Percentiles rank a stretch among this genome's conserved stretches.
These are phyloP conservation scores for Aegilops tauschii DNA, from an alignment of 176 grass and related monocot genomes.

Conservation along the genomic window DNA sequence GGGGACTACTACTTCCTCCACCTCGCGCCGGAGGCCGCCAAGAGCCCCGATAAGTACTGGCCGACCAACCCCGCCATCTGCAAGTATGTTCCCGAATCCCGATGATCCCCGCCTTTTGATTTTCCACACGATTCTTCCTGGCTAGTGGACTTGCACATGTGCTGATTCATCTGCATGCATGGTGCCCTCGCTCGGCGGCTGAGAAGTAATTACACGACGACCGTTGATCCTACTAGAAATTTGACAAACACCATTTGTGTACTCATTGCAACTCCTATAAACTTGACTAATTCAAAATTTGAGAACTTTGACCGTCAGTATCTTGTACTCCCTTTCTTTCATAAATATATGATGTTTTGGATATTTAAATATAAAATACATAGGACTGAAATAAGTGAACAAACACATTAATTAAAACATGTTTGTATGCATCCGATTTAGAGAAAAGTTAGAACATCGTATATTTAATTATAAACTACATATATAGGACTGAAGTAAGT, in stretches of 20 bases:
- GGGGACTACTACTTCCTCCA: slow-evolving; percentile 91
- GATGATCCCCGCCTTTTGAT: neutral
- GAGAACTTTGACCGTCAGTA: neutral
- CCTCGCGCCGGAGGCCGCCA: slow-evolving; percentile 47
- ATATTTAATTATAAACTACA: too few species aligned
- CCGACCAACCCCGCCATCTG: slow-evolving; percentile 45
- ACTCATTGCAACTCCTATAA: neutral
- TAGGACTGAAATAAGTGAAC: too few species aligned
- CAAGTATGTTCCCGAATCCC: slow-evolving; percentile 42
- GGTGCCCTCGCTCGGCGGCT: neutral
- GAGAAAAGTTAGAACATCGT: too few species aligned
- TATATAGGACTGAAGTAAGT: too few species aligned
- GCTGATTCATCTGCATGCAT: neutral
- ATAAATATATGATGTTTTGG: too few species aligned
- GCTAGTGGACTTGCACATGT: neutral
- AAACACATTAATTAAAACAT: too few species aligned
- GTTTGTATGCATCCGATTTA: too few species aligned
- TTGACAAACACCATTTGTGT: too few species aligned
- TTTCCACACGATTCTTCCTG: neutral
- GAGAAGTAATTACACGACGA: neutral
- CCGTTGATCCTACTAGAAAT: too few species aligned
- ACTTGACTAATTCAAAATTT: neutral
- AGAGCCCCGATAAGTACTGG: slow-evolving; percentile 54
- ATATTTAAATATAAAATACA: too few species aligned
- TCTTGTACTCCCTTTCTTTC: too few species aligned